Percentiles rank a stretch among this genome's conserved stretches.
Evolutionary conservation across 1,139 yeast genomes (phyloP).

Genomic region (Maudiozyma humilis): DNA sequence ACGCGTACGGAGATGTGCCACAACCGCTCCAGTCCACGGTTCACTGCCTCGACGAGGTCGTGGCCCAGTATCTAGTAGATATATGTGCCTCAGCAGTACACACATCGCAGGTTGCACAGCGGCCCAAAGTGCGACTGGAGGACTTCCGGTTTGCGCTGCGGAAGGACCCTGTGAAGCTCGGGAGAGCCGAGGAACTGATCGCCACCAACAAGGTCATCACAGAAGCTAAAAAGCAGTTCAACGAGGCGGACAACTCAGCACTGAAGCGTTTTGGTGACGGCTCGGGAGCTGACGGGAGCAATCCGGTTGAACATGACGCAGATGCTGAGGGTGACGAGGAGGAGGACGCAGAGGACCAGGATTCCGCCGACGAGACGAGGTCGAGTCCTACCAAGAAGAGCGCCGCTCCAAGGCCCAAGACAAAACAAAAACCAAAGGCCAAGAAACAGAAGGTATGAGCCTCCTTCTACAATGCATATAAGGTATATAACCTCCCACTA

Average conservation of each 20-base stretch:
- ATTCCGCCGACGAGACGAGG: conserved; percentile 2
- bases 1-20: conserved; percentile 80
- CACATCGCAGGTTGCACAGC: conserved; percentile 48
- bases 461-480: neutral
- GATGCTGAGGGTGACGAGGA: conserved; percentile 7
- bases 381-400: neutral
- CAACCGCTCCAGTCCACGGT: conserved; percentile 72
- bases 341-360: neutral
- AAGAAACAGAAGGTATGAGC: neutral
- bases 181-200: conserved; percentile 74
- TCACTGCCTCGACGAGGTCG: conserved; percentile 73
- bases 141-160: conserved; percentile 82
- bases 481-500: neutral
- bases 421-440: neutral
- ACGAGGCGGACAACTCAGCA: conserved; percentile 49
- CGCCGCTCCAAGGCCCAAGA: neutral
- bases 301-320: conserved; percentile 12
- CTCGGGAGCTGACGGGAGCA: conserved; percentile 31
- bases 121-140: conserved; percentile 73
- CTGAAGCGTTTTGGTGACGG: conserved; percentile 28
- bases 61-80: conserved; percentile 67
- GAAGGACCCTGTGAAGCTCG: conserved; percentile 73
- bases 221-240: conserved; percentile 76
- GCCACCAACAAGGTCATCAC: conserved; percentile 66
- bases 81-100: conserved; percentile 44